These are phyloP conservation scores for Aspergillus sparsus DNA, from an alignment of 495 filamentous ascomycete genomes.

Conservation along the genomic window DNA sequence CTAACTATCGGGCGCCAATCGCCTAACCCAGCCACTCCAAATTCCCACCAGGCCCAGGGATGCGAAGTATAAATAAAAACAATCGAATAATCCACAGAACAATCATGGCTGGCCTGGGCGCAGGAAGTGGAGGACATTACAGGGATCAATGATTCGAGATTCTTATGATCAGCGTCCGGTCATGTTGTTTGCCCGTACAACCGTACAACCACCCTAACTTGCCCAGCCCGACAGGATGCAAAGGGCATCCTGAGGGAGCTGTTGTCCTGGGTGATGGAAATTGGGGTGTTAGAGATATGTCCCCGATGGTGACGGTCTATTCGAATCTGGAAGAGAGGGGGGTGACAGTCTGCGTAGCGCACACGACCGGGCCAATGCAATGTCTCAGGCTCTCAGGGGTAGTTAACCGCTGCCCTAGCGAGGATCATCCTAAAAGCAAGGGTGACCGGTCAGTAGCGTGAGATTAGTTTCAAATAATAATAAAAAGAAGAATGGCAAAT, in stretches of 20 bases:
- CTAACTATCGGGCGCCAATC: conserved; percentile 2
- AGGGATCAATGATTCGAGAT: conserved; percentile 19
- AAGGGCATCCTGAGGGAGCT: background rate
- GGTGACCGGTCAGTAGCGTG: background rate
- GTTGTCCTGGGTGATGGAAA: conserved; percentile 16
- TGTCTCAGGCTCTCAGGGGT: conserved; percentile 2
- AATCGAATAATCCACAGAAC: too few species aligned
- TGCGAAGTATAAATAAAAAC: too few species aligned
- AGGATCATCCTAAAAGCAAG: background rate
- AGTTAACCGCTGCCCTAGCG: background rate
- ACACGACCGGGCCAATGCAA: background rate
- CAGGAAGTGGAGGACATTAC: conserved; percentile 1
- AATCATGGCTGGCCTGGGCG: background rate
- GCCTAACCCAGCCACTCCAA: conserved; percentile 4
- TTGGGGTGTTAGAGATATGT: conserved; percentile 7
- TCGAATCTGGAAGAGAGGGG: background rate
- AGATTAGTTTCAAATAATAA: background rate
- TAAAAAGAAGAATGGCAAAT: too few species aligned
- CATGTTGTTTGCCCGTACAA: conserved; percentile 15
- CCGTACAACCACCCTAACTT: conserved; percentile 10
- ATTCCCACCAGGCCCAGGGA: background rate
- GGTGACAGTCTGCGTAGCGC: background rate
- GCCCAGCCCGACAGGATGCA: background rate
- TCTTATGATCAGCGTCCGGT: conserved; percentile 13
- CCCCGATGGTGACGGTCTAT: background rate